Base-by-base conservation (phyloP, 495 filamentous ascomycete species). In the Aspergillus affinis region DNA sequence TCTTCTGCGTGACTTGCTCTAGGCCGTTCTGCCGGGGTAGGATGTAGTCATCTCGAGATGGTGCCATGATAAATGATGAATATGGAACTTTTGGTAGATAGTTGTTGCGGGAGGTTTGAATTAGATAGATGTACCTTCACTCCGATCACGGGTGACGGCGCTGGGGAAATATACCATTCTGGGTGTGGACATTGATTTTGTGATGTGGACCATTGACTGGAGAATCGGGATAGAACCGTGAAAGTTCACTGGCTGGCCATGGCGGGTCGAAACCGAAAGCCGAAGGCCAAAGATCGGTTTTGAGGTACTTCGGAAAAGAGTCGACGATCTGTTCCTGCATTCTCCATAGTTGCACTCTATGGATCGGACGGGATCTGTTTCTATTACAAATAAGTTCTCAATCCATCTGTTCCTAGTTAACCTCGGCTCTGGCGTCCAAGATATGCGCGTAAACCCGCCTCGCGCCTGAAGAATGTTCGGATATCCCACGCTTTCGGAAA, bases 271-370 rank as follows among this genome's bases (percentile, higher is more conserved):
- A 41, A 2, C 17, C 36, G 51, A n/a, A 50, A 50, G 18, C 19
- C 13, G 18, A 50, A 26, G 26, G 13, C 19, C 13, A 13, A 50
- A 23, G 15, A 12, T 50, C 13, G 19, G 10, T 23, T 21, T 32
- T 83, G 89, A 66, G 88, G 82, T 58, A 86, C 23, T 26, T 73
- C 61, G 67, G 30, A 12, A 32, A 32, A 26, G 23, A 26, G 23
- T 26, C 23, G 23, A 26, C 4, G 23, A 26, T 26, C 10, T 41
- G 12, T 10, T 41, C 1, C 10, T 8, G 36, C 13, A 41, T 41
- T 17, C 44, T 15, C 8, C 29, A 32, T 32, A 10, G 7, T 26
- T 26, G 23, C 23, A 26, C 23, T 4, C 23, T 2, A 26, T 32
- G 30, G 7, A 32, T 32, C 10, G 1, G 1, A 2, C 7, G 30